Percentiles rank a stretch among this genome's conserved stretches.
Evolutionary conservation across 2,329 filamentous ascomycete species (phyloP).

Genomic region (Cadophora malorum): DNA sequence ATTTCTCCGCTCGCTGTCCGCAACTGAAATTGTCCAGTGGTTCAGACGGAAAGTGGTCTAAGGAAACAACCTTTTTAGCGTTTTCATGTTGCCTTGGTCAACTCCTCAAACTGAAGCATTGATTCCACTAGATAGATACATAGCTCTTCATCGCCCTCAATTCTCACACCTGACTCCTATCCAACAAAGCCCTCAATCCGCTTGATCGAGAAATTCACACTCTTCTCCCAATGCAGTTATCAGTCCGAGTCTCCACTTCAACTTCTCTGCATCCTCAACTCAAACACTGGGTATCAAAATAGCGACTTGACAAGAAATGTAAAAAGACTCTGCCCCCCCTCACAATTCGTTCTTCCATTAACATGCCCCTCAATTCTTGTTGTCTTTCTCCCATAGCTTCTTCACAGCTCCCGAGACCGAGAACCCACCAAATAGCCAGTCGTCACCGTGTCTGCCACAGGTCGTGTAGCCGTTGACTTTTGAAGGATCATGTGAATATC

Average conservation of each 20-base stretch:
- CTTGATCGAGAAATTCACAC: not conserved
- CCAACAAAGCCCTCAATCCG: not conserved
- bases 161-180: not conserved
- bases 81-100: too few relatives aligned
- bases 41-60: too few relatives aligned
- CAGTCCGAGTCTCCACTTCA: not conserved
- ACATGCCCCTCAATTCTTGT: constrained; percentile 10
- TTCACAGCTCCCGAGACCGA: constrained; percentile 31
- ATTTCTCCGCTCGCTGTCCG: too few relatives aligned
- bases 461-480: constrained; percentile 37
- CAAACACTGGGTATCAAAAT: constrained; percentile 8
- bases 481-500: constrained; percentile 21
- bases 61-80: too few relatives aligned
- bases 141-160: not conserved
- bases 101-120: too few relatives aligned
- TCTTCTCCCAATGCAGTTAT: not conserved
- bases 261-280: not conserved
- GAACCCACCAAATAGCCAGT: constrained; percentile 39
- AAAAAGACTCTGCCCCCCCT: too few relatives aligned
- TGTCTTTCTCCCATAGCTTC: constrained; percentile 30
- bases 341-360: too few relatives aligned
- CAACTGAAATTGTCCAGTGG: too few relatives aligned
- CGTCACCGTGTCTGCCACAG: constrained; percentile 40
- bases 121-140: not conserved
- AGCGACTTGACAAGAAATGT: not conserved